Percentiles rank a stretch among this genome's conserved stretches.
Conservation (phyloP, 305 asterid genomes). For the Fraxinus nigra region DNA sequence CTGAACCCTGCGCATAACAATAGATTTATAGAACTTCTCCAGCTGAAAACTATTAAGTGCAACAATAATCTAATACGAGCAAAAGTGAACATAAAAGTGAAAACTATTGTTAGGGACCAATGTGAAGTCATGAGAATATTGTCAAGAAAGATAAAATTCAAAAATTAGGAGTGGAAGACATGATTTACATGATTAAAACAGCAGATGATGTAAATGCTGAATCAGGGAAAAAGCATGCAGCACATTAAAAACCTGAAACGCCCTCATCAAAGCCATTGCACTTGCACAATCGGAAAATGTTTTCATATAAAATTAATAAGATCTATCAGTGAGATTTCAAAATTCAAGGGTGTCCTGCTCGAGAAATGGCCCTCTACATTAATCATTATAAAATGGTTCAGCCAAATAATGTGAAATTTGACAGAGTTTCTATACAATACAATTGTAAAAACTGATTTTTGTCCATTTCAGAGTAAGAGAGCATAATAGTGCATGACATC, state of each 20-base stretch:
- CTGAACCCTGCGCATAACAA: slow-evolving; percentile 65
- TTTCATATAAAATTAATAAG: neutral
- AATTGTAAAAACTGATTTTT: neutral
- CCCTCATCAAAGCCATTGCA: neutral
- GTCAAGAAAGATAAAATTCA: neutral
- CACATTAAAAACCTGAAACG: neutral
- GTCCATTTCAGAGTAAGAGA: neutral
- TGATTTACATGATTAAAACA: neutral
- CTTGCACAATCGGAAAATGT: neutral
- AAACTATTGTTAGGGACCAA: neutral
- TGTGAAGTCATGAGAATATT: neutral
- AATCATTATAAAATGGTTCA: neutral
- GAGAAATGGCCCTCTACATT: neutral
- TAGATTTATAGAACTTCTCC: neutral
- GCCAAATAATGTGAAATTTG: neutral
- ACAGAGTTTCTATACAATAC: neutral
- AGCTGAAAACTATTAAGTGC: neutral
- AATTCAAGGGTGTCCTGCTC: neutral
- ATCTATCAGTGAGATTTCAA: neutral
- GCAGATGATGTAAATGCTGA: neutral
- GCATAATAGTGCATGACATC: neutral
- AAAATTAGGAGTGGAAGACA: neutral
- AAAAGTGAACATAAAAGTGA: neutral
- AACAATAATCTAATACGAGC: neutral
- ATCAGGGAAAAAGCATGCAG: neutral